Evolutionary conservation across 805 yeast genomes (phyloP), one percentile per base, ranked within the genome.

Genomic region (Millerozyma acaciae): DNA sequence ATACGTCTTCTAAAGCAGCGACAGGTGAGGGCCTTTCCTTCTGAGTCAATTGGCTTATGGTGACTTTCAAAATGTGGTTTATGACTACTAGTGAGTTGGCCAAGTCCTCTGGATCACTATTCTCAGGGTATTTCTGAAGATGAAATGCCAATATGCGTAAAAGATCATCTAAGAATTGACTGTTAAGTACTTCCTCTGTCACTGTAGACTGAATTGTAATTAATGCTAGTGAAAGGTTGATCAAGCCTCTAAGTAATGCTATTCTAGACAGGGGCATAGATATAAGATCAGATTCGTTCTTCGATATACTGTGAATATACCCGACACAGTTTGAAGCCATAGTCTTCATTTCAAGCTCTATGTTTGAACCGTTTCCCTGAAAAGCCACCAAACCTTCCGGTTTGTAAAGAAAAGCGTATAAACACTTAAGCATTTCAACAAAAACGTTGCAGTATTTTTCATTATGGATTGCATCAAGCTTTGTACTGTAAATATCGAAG

Each of bases 171-270:
- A 23, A 23, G 30, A 47, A 52, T 15, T 52, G 34, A 12, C 55
- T 46, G 33, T 56, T 56, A 30, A 53, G 38, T 15, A 54, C 34
- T 29, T 56, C 62, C n/a, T n/a, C n/a, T n/a, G n/a, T n/a, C n/a
- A n/a, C n/a, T n/a, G n/a, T n/a, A n/a, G n/a, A n/a, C n/a, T n/a
- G n/a, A n/a, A n/a, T n/a, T n/a, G n/a, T n/a, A n/a, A n/a, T n/a
- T n/a, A n/a, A n/a, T n/a, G n/a, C n/a, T n/a, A n/a, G n/a, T n/a
- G n/a, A n/a, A n/a, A n/a, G n/a, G n/a, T n/a, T n/a, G n/a, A n/a
- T n/a, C n/a, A n/a, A n/a, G n/a, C n/a, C n/a, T n/a, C n/a, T n/a
- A n/a, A n/a, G n/a, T n/a, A n/a, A n/a, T n/a, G n/a, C n/a, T n/a
- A n/a, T n/a, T n/a, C n/a, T n/a, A n/a, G n/a, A n/a, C n/a, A n/a